Evolutionary conservation across 1,284 basidiomycete species (phyloP).

Genomic region (Stygiomarasmius scandens): DNA sequence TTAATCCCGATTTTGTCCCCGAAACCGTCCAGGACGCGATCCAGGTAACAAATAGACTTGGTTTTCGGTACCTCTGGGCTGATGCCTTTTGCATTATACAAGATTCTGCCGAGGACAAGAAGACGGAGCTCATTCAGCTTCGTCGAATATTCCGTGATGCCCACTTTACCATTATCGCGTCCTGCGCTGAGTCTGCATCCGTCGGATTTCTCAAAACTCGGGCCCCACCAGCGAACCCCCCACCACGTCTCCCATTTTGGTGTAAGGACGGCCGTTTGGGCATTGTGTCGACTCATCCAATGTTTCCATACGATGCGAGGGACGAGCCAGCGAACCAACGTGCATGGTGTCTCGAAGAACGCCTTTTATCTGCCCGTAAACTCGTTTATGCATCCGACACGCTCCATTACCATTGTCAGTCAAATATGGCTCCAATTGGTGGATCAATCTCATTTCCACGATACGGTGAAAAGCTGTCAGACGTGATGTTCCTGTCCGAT

Average conservation of each 20-base stretch:
- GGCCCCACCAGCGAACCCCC: neutral
- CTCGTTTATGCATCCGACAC: conserved; percentile 10
- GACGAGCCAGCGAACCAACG: conserved; percentile 1
- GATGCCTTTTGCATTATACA: conserved; percentile 19
- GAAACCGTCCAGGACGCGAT: conserved; percentile 16
- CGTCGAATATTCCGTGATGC: conserved; percentile 14
- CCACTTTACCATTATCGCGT: conserved; percentile 14
- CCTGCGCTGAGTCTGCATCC: conserved; percentile 6
- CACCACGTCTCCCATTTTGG: neutral
- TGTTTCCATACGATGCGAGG: neutral
- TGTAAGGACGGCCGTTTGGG: neutral
- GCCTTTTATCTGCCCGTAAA: conserved; percentile 1
- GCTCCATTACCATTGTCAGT: conserved; percentile 8
- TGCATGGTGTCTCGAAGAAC: conserved; percentile 10
- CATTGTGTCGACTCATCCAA: neutral
- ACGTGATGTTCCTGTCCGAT: conserved; percentile 1
- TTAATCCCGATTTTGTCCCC: conserved; percentile 10
- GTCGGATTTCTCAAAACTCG: conserved; percentile 3
- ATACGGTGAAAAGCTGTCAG: neutral
- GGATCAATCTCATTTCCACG: neutral
- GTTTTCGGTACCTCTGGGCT: conserved; percentile 16
- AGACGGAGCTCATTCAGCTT: conserved; percentile 12
- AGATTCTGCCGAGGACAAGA: conserved; percentile 15
- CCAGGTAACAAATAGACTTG: conserved; percentile 5
- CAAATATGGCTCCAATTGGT: neutral